phyloP scores from a whole-genome alignment of 2,329 filamentous ascomycete species.

The Nectriaceae sp. region DNA sequence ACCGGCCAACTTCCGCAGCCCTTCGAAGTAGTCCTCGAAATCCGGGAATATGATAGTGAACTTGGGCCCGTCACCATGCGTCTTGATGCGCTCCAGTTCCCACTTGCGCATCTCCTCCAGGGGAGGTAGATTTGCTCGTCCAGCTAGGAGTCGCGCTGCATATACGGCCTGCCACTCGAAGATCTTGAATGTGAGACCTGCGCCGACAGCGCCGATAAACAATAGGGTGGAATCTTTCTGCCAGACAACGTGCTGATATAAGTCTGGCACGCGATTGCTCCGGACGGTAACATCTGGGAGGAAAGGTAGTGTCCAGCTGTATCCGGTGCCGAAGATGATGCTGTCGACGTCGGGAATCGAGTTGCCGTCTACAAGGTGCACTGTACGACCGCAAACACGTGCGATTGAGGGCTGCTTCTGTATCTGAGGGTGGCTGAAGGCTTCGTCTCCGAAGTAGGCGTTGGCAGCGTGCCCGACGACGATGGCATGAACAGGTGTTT shows the following conservation, averaged over 20 bases:
- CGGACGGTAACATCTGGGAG: slow-evolving; percentile 51
- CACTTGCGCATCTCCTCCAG: slow-evolving; percentile 52
- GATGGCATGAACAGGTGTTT: slow-evolving; percentile 53
- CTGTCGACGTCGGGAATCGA: slow-evolving; percentile 56
- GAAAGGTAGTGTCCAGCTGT: slow-evolving; percentile 65
- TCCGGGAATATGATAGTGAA: slow-evolving; percentile 62
- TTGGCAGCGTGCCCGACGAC: slow-evolving; percentile 49
- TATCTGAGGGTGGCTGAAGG: slow-evolving; percentile 61
- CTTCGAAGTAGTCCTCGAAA: slow-evolving; percentile 67
- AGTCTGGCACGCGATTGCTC: slow-evolving; percentile 56
- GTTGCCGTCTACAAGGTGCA: slow-evolving; percentile 59
- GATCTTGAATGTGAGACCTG: slow-evolving; percentile 66
- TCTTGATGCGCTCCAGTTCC: slow-evolving; percentile 56
- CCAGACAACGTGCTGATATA: slow-evolving; percentile 62
- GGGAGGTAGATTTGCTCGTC: slow-evolving; percentile 52
- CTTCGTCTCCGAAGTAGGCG: slow-evolving; percentile 58
- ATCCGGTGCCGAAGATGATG: slow-evolving; percentile 68
- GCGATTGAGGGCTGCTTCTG: slow-evolving; percentile 48
- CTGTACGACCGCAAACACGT: slow-evolving; percentile 46
- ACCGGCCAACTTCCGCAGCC: slow-evolving; percentile 50
- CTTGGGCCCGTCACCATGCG: slow-evolving; percentile 55
- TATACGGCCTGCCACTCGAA: slow-evolving; percentile 70
- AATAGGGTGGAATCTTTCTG: slow-evolving; percentile 54
- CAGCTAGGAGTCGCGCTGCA: slow-evolving; percentile 59
- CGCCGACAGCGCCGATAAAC: slow-evolving; percentile 59